Percentiles rank a stretch among this genome's conserved stretches.
phyloP scores from a whole-genome alignment of 225 moss, liverwort and hornwort genomes.

The Anthoceros angustus region DNA sequence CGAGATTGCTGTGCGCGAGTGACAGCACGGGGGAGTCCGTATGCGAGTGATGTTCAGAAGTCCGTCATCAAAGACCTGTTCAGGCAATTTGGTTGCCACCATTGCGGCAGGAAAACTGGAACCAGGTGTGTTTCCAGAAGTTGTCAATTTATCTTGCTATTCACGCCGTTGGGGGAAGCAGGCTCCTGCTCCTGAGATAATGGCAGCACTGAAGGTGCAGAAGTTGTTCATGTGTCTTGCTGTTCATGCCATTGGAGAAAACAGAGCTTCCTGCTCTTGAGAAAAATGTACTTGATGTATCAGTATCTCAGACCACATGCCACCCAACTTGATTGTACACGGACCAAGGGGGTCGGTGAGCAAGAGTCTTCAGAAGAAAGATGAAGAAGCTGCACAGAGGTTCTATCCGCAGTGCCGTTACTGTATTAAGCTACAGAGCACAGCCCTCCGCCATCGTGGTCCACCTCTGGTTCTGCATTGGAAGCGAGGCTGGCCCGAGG shows the following conservation, averaged over 20 bases:
- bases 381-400: background rate
- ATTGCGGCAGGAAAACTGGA: background rate
- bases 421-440: background rate
- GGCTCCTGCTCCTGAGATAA: too few relatives aligned
- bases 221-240: background rate
- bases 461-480: background rate
- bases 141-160: background rate
- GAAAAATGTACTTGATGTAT: background rate
- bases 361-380: background rate
- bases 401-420: background rate
- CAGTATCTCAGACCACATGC: slow-evolving; percentile 1
- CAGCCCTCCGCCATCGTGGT: background rate
- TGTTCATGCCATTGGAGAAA: too few relatives aligned
- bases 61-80: background rate
- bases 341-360: background rate
- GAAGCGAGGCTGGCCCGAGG: background rate
- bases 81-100: background rate
- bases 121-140: background rate
- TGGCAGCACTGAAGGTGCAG: background rate
- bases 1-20: background rate
- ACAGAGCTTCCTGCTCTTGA: too few relatives aligned
- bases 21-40: background rate
- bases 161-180: background rate
- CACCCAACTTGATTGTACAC: background rate
- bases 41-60: background rate